A percentile compares a stretch with the other conserved stretches of the same genome.
These are phyloP conservation scores for Fomitiporia mediterranea DNA, from an alignment of 1,284 basidiomycete genomes.

Conservation along the genomic window DNA sequence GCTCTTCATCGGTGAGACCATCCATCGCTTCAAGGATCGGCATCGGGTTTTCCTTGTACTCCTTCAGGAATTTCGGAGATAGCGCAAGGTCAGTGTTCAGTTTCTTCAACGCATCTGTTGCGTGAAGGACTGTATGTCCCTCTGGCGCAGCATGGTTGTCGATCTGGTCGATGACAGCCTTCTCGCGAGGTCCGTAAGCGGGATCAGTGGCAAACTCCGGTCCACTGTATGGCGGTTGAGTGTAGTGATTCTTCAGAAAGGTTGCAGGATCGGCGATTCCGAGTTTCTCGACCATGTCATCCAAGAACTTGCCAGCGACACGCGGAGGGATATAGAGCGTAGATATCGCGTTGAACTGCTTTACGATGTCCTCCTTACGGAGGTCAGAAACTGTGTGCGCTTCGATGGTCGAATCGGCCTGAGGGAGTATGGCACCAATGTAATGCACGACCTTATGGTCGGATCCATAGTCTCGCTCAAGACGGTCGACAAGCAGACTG, in stretches of 20 bases:
- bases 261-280: background rate
- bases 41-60: background rate
- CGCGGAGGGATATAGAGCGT: background rate
- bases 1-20: background rate
- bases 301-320: background rate
- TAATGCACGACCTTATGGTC: background rate
- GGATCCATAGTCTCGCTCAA: background rate
- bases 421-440: background rate
- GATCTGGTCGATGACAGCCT: background rate
- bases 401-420: background rate
- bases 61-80: background rate
- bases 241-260: background rate
- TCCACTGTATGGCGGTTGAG: background rate
- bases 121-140: background rate
- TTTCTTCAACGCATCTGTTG: background rate
- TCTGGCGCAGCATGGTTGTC: background rate
- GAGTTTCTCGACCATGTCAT: background rate
- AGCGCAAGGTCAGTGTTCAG: background rate
- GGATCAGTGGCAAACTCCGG: background rate
- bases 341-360: background rate
- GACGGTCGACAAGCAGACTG: background rate
- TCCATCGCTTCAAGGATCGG: background rate
- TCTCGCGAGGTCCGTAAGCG: background rate
- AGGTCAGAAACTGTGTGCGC: background rate
- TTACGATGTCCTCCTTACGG: background rate